Conservation (phyloP, 1,284 basidiomycete species). For the Pseudozyma sp. region DNA sequence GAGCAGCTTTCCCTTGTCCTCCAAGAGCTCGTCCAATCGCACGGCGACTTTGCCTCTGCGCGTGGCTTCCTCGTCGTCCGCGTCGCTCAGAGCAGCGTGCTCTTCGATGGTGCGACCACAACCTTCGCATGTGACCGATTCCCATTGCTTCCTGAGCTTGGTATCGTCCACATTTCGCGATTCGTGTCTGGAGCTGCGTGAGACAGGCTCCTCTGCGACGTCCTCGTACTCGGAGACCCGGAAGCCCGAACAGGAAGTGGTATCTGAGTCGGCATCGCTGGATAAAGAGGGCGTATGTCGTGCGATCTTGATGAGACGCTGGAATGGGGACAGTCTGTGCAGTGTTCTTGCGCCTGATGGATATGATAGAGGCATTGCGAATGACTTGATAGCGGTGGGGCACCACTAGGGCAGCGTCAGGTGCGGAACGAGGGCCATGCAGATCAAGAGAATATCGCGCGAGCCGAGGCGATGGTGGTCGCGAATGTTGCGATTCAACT, state of each 20-base stretch:
- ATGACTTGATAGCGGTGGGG: neutral
- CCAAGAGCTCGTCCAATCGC: conserved; percentile 83
- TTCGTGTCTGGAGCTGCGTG: conserved; percentile 22
- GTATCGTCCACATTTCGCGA: conserved; percentile 26
- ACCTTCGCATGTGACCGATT: conserved; percentile 34
- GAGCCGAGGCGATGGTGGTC: neutral
- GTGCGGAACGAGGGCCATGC: neutral
- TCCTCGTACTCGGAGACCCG: conserved; percentile 39
- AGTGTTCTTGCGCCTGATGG: conserved; percentile 34
- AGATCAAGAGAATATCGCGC: neutral
- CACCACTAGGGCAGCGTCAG: conserved; percentile 4
- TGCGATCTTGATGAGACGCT: conserved; percentile 42
- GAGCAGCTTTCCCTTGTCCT: conserved; percentile 80
- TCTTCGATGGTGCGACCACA: conserved; percentile 80
- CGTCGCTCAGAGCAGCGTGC: conserved; percentile 75
- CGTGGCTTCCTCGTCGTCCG: conserved; percentile 67
- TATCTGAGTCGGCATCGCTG: conserved; percentile 7
- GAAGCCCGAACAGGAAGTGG: conserved; percentile 28
- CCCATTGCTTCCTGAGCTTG: conserved; percentile 27
- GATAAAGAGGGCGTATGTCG: conserved; percentile 32
- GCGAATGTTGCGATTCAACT: neutral
- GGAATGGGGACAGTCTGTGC: conserved; percentile 32
- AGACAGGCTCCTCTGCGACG: conserved; percentile 30
- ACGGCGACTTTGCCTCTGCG: conserved; percentile 82
- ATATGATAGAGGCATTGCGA: conserved; percentile 37